These are phyloP conservation scores for Gossypium aridum DNA, from an alignment of 441 rosid genomes.

Conservation along the genomic window DNA sequence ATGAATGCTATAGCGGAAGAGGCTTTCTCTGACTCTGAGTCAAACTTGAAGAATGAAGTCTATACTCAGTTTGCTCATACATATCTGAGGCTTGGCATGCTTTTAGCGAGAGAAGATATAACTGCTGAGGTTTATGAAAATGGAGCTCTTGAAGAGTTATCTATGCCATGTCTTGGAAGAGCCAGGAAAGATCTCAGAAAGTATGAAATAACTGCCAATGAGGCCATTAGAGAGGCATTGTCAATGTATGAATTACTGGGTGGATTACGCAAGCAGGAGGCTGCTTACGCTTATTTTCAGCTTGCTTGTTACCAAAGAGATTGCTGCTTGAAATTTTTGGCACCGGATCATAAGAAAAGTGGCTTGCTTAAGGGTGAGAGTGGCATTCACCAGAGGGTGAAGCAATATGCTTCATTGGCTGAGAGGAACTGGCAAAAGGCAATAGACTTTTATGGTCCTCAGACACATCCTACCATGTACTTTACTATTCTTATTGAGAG, in stretches of 20 bases:
- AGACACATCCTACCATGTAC: slow-evolving; percentile 67
- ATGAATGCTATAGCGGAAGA: slow-evolving; percentile 37
- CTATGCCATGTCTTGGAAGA: slow-evolving; percentile 24
- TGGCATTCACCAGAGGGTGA: slow-evolving; percentile 49
- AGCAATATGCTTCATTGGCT: slow-evolving; percentile 80
- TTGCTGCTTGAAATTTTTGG: slow-evolving; percentile 63
- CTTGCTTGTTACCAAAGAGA: slow-evolving; percentile 85
- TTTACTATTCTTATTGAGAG: slow-evolving; percentile 64
- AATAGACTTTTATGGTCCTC: slow-evolving; percentile 65
- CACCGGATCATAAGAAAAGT: slow-evolving; percentile 33
- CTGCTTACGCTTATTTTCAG: slow-evolving; percentile 79
- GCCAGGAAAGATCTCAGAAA: slow-evolving; percentile 41
- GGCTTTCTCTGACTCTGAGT: slow-evolving; percentile 28
- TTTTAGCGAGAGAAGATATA: slow-evolving; percentile 65
- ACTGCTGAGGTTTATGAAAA: slow-evolving; percentile 52
- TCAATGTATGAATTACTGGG: slow-evolving; percentile 75
- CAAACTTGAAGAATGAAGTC: slow-evolving; percentile 59
- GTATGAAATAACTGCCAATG: slow-evolving; percentile 78
- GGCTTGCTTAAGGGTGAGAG: slow-evolving; percentile 42
- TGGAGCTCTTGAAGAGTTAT: slow-evolving; percentile 30
- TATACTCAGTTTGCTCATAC: slow-evolving; percentile 82
- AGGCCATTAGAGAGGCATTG: slow-evolving; percentile 84
- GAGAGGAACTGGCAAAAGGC: slow-evolving; percentile 88
- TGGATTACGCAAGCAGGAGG: slow-evolving; percentile 79
- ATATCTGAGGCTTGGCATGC: slow-evolving; percentile 84